phyloP scores from a whole-genome alignment of 2,329 filamentous ascomycete species.

The Xylariales sp. region DNA sequence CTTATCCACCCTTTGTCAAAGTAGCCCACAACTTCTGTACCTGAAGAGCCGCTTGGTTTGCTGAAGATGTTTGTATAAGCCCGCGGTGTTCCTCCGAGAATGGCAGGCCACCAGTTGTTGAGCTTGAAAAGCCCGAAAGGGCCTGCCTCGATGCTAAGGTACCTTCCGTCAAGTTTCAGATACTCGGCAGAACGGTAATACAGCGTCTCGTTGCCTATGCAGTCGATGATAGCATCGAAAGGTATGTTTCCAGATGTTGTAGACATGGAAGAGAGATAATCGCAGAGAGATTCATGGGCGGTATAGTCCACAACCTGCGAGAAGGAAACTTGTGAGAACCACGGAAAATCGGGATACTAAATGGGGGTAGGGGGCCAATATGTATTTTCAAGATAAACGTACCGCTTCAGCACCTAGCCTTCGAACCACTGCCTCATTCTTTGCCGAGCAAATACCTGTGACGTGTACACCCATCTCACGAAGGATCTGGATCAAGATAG shows the following conservation, averaged over 20 bases:
- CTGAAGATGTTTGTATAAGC: constrained; percentile 24
- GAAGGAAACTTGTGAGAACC: not conserved
- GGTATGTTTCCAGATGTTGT: not conserved
- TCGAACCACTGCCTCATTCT: constrained; percentile 2
- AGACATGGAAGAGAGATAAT: not conserved
- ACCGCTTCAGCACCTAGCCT: constrained; percentile 5
- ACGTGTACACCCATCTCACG: constrained; percentile 3
- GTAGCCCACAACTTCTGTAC: constrained; percentile 20
- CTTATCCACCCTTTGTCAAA: constrained; percentile 21
- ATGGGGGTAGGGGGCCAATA: too few species aligned
- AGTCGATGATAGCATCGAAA: constrained; percentile 7
- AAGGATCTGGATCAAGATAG: constrained; percentile 4
- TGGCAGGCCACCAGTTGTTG: constrained; percentile 25
- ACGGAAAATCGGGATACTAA: too few species aligned
- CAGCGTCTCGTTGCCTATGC: constrained; percentile 4
- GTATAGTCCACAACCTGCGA: constrained; percentile 9
- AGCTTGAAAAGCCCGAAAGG: constrained; percentile 23
- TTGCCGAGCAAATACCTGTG: constrained; percentile 5
- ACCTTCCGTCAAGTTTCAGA: constrained; percentile 1
- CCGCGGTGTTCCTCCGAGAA: constrained; percentile 27
- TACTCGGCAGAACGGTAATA: not conserved
- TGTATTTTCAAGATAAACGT: too few species aligned
- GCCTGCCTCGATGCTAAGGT: constrained; percentile 29
- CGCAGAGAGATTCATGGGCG: not conserved
- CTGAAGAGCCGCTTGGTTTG: constrained; percentile 19